Base-by-base conservation (phyloP, 2,329 filamentous ascomycete species). In the Xylariales sp. region DNA sequence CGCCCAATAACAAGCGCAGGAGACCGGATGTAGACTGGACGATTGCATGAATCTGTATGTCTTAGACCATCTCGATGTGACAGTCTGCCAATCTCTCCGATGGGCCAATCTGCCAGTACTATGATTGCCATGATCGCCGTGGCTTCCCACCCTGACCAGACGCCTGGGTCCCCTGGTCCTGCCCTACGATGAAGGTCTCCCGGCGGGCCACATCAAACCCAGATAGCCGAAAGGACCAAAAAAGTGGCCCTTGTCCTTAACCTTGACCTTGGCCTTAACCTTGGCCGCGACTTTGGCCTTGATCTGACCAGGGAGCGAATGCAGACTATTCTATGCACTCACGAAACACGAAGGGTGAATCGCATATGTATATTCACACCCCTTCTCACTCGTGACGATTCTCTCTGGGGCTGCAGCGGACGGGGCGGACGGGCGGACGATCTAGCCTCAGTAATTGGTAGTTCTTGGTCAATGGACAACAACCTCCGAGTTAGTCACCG, bases 61-160 rank as follows among this genome's bases (percentile, higher is more conserved):
- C 28, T 30, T 15, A 30, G 28, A 15, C 23, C 8, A 25, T n/a
- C n/a, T n/a, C 8, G 16, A 7, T 10, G 28, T 11, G 10, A 11
- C 28, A 7, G 16, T 30, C 15, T 15, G 16, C 15, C 28, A 30
- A 15, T 30, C 28, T 30, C 10, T 15, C 28, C 15, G 11, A 15
- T 30, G 7, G 7, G 14, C 7, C 7, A 7, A 15, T 30, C 7
- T 10, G 7, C 7, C 28, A 30, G 8, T 10, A 11, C 15, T 15
- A 7, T 10, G 28, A 15, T 15, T 15, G 28, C 28, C 28, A 10
- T 10, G 28, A 30, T 30, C 28, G 28, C 28, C 28, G 28, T 15
- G 28, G 28, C 28, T 30, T 30, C 28, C 23, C 28, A 30, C 14
- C 28, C 28, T 16, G 28, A 30, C 28, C 28, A 30, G 28, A 30